Evolutionary conservation across 2,329 filamentous ascomycete genomes (phyloP).

Genomic region (Graphiopsis chlorocephala): DNA sequence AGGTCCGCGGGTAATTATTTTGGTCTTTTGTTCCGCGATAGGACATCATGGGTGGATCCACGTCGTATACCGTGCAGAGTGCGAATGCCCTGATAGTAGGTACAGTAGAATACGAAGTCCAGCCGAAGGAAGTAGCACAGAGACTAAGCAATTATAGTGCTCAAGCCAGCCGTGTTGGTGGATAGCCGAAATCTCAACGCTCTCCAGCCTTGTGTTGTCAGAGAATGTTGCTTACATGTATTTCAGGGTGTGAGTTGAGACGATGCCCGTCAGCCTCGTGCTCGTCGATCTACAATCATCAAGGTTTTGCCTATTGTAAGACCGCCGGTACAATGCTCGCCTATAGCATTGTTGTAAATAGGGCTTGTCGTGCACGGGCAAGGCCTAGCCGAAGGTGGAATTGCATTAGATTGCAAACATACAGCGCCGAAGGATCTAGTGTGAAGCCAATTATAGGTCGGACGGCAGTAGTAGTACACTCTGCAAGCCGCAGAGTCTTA

Average conservation of each 20-base stretch:
- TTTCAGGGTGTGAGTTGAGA: not conserved
- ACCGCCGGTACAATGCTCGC: not conserved
- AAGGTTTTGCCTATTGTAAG: not conserved
- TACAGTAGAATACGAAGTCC: slow-evolving; percentile 3
- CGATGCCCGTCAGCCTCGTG: not conserved
- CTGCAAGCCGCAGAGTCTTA: not conserved
- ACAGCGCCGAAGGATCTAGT: not conserved
- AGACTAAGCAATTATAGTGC: slow-evolving; percentile 1
- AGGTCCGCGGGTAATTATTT: not conserved
- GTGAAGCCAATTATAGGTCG: not conserved
- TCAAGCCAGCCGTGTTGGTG: not conserved
- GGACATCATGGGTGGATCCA: not conserved
- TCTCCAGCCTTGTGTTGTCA: not conserved
- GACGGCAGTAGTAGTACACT: not conserved
- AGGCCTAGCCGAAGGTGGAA: slow-evolving; percentile 2
- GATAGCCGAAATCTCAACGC: not conserved
- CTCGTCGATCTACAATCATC: not conserved
- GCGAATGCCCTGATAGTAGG: not conserved
- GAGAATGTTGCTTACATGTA: not conserved
- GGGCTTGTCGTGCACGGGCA: not conserved
- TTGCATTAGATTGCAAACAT: too few relatives aligned
- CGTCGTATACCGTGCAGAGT: not conserved
- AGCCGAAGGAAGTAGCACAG: slow-evolving; percentile 8
- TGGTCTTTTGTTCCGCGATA: not conserved
- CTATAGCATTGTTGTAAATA: not conserved